Evolutionary conservation across 345 rosid species (phyloP), one percentile per base, ranked within the genome.

Genomic region (Acer yangbiense): DNA sequence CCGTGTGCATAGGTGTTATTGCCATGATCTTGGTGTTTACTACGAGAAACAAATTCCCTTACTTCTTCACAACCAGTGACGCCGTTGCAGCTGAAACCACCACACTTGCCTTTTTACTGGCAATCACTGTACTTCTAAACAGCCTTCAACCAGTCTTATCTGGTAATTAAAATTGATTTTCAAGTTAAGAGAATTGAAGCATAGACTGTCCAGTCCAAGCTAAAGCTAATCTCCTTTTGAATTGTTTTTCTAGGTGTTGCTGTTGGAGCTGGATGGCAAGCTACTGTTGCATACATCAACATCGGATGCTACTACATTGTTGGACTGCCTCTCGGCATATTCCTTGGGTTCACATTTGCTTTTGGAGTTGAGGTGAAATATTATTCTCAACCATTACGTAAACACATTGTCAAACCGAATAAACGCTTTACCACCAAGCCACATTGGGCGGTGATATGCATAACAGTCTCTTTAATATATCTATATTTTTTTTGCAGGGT

Each of bases 251-350:
- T 41, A 95, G 98, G 99, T 41, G 98, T 95, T 76, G 99, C 99
- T 52, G 89, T 95, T 84, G 99, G 98, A 83, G 99, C 96, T 6
- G 99, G 99, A 79, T 95, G 99, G 99, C 99, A 95, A 76, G 74
- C 91, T 62, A 80, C 90, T 6, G 92, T 93, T 17, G 98, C 97
- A 2, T 95, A 91, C 80, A 88, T 95, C 72, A 95, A 95, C 85
- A 87, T 93, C 7, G 97, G 86, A 1, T 92, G 99, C 72, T 93
- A 95, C 67, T 95, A 93, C 77, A 52, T 92, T 54, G 88, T 92
- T 16, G 99, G 99, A 66, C 82, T 95, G 75, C 99, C 98, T 2
- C 89, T 92, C 27, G 98, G 98, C 83, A 85, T 93, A 66, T 61
- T 95, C 78, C 85, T 95, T 57, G 99, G 98, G 50, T 95, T 93